Conservation (phyloP, 2,329 filamentous ascomycete genomes). For the Colletotrichum scovillei region DNA sequence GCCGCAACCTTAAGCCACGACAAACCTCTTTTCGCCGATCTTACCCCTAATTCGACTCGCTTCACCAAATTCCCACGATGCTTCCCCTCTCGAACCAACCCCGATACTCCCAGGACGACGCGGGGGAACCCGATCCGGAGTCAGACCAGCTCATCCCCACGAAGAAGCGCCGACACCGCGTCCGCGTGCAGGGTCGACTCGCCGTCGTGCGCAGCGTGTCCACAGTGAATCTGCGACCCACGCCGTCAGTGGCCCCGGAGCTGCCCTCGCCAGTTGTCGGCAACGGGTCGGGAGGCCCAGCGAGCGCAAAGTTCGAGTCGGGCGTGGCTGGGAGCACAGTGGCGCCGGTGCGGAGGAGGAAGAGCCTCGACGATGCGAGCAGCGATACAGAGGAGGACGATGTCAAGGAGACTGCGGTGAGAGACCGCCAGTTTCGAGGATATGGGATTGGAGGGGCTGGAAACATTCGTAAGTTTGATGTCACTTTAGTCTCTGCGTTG, state of each 20-base stretch:
- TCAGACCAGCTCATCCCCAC: conserved; percentile 45
- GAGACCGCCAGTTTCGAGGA: conserved; percentile 47
- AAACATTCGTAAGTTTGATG: conserved; percentile 49
- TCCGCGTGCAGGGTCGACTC: conserved; percentile 51
- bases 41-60: background rate
- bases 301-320: conserved; percentile 35
- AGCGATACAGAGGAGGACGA: conserved; percentile 39
- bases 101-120: conserved; percentile 32
- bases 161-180: conserved; percentile 44
- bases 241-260: conserved; percentile 9
- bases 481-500: background rate
- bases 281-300: conserved; percentile 12
- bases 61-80: background rate
- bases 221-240: conserved; percentile 40
- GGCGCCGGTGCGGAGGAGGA: conserved; percentile 22
- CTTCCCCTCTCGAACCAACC: conserved; percentile 13
- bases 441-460: conserved; percentile 54
- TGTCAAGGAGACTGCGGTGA: conserved; percentile 40
- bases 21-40: background rate
- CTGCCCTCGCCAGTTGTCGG: conserved; percentile 16
- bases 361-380: conserved; percentile 38
- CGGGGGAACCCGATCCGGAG: conserved; percentile 43
- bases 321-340: conserved; percentile 36
- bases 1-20: background rate
- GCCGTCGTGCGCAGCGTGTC: conserved; percentile 50